phyloP scores from a whole-genome alignment of 495 filamentous ascomycete species.

The Astrothelium subdiscretum region DNA sequence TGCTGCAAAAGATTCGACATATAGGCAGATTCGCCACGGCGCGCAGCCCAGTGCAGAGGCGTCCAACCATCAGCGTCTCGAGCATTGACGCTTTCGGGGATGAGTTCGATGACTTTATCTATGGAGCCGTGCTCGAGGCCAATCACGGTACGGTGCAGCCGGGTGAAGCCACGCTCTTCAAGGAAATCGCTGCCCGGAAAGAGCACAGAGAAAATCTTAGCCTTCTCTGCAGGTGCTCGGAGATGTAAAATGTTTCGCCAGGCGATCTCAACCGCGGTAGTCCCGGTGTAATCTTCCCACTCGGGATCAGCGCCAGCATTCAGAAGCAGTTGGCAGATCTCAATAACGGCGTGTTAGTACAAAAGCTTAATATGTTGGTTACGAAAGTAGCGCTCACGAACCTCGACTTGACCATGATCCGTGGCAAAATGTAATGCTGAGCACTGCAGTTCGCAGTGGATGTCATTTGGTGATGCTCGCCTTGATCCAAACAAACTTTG shows the following conservation, averaged over 20 bases:
- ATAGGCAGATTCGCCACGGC: neutral
- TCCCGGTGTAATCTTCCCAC: constrained; percentile 1
- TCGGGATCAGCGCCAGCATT: constrained; percentile 1
- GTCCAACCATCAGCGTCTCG: neutral
- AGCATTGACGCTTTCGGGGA: neutral
- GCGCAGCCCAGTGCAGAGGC: neutral
- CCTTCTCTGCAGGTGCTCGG: neutral
- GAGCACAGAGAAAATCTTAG: neutral
- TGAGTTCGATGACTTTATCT: neutral
- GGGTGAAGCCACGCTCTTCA: neutral
- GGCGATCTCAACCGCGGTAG: neutral
- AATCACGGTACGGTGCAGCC: neutral
- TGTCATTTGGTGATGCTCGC: neutral
- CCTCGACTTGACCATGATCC: neutral
- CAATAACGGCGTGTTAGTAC: neutral
- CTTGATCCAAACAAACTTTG: neutral
- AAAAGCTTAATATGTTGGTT: neutral
- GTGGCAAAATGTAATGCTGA: neutral
- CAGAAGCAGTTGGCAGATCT: neutral
- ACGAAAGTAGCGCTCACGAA: neutral
- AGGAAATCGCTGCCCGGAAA: neutral
- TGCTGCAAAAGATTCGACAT: neutral
- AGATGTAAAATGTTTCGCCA: constrained; percentile 1
- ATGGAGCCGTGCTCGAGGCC: neutral
- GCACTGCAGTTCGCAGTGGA: neutral